phyloP scores from a whole-genome alignment of 176 grass and related monocot species.

The Dactylis glomerata region DNA sequence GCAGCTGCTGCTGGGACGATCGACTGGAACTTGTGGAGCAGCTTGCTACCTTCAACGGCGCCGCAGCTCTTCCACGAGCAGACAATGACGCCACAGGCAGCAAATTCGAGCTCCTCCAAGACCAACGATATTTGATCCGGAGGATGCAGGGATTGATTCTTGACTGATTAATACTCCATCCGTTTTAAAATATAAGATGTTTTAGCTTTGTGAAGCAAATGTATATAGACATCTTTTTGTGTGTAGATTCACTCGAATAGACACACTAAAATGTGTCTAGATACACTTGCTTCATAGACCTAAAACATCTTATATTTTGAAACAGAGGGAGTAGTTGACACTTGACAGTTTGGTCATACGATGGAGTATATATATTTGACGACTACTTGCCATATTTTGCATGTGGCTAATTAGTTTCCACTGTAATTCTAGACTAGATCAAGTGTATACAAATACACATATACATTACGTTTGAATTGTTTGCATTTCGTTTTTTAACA shows the following conservation, averaged over 20 bases:
- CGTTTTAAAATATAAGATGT: too few species aligned
- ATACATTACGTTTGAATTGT: background rate
- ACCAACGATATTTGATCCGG: conserved; percentile 37
- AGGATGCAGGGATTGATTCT: background rate
- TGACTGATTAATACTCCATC: background rate
- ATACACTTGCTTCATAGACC: too few species aligned
- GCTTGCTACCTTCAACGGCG: conserved; percentile 42
- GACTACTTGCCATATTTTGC: conserved; percentile 5
- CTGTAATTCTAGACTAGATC: background rate
- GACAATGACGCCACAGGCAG: background rate
- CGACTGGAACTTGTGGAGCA: conserved; percentile 53
- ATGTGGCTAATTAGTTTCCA: background rate
- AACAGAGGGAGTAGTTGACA: background rate
- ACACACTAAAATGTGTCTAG: too few species aligned
- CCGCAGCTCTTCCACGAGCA: conserved; percentile 46
- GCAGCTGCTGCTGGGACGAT: background rate
- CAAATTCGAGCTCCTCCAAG: conserved; percentile 42
- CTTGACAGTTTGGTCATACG: conserved; percentile 15
- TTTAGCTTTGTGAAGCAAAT: too few species aligned
- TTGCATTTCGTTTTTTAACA: background rate
- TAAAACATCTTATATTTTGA: too few species aligned
- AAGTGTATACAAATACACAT: background rate
- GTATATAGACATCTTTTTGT: too few species aligned
- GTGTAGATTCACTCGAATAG: too few species aligned
- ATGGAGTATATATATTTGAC: background rate